Evolutionary conservation across 345 rosid genomes (phyloP).

Genomic region (Acer yangbiense): DNA sequence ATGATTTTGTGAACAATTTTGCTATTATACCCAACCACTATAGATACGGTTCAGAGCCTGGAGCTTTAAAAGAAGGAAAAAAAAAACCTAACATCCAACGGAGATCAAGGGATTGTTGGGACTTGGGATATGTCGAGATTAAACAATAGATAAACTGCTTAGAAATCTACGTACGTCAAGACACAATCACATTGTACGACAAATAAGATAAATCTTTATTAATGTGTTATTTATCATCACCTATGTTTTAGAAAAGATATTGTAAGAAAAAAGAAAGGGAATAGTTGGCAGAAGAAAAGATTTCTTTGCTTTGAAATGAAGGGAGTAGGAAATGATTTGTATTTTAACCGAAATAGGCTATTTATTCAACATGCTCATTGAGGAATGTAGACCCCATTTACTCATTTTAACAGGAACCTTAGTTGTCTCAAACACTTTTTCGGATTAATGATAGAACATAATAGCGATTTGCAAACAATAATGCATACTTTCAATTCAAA

Average conservation of each 20-base stretch:
- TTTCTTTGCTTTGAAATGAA: conserved; percentile 32
- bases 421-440: neutral
- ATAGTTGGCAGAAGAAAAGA: neutral
- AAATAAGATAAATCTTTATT: no score
- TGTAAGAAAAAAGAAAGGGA: neutral
- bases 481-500: neutral
- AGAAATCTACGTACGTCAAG: no score
- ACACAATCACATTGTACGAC: no score
- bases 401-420: neutral
- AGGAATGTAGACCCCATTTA: conserved; percentile 18
- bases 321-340: conserved; percentile 16
- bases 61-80: neutral
- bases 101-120: no score
- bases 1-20: neutral
- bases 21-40: neutral
- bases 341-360: neutral
- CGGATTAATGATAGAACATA: neutral
- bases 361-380: conserved; percentile 15
- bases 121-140: no score
- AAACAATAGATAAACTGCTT: no score
- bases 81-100: no score
- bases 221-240: no score
- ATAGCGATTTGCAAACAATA: neutral
- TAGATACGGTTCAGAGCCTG: neutral
- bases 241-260: no score